A percentile compares a stretch with the other conserved stretches of the same genome.
Conservation (phyloP, 2,329 filamentous ascomycete genomes). For the Neopestalotiopsis sp. region DNA sequence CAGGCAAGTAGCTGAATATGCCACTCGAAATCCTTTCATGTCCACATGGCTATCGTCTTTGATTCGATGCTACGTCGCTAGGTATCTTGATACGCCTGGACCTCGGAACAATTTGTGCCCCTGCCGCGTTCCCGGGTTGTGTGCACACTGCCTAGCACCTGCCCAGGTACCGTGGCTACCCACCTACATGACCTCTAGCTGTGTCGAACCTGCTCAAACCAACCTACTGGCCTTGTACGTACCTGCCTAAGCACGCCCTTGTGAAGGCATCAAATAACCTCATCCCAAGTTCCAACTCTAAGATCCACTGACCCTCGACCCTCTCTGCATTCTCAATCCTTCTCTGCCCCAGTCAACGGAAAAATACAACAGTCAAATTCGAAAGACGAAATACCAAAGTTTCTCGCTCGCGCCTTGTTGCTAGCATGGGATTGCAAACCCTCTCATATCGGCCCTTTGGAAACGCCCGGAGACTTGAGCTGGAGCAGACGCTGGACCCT, state of each 20-base stretch:
- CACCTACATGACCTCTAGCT: background rate
- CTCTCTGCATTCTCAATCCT: background rate
- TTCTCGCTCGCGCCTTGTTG: background rate
- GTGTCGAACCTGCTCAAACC: background rate
- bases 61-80: background rate
- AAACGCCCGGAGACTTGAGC: background rate
- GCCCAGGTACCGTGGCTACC: no score
- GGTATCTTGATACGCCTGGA: background rate
- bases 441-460: conserved; percentile 7
- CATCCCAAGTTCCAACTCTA: background rate
- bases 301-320: background rate
- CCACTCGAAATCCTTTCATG: no score
- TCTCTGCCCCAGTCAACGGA: conserved; percentile 6
- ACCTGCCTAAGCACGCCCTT: background rate
- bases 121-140: background rate
- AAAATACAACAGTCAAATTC: background rate
- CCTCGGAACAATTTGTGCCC: background rate
- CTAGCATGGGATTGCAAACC: conserved; percentile 6
- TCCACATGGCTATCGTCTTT: background rate
- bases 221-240: no score
- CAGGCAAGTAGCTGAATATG: no score
- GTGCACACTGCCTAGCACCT: no score
- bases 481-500: background rate
- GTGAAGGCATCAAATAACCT: conserved; percentile 4
- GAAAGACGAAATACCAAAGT: background rate